Evolutionary conservation across 768 basidiomycete genomes (phyloP).

Genomic region (Boletus pseudopeckii): DNA sequence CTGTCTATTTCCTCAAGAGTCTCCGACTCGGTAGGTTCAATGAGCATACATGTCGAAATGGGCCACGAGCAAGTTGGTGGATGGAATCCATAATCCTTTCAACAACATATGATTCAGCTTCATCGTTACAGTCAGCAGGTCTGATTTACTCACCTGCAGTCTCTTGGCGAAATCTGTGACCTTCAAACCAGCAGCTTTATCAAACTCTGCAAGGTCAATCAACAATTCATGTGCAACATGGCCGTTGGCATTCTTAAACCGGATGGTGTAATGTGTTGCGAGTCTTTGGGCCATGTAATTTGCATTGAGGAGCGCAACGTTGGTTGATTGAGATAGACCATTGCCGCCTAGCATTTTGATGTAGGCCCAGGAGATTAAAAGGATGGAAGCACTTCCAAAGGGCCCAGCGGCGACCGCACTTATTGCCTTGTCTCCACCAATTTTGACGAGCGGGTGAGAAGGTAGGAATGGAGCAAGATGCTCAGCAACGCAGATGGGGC

Average conservation of each 20-base stretch:
- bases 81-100: conserved; percentile 87
- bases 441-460: conserved; percentile 70
- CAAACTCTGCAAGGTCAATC: conserved; percentile 94
- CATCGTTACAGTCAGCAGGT: neutral
- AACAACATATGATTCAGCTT: neutral
- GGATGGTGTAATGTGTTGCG: conserved; percentile 76
- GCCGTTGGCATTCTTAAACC: conserved; percentile 87
- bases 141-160: conserved; percentile 59
- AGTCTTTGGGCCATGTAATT: conserved; percentile 96
- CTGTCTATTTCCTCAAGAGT: conserved; percentile 89
- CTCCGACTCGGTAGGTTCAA: conserved; percentile 97
- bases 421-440: conserved; percentile 69
- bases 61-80: conserved; percentile 99
- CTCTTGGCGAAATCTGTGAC: conserved; percentile 97
- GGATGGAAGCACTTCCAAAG: conserved; percentile 92
- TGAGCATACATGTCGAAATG: conserved; percentile 93
- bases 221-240: conserved; percentile 95
- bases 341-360: conserved; percentile 99
- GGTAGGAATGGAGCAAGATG: conserved; percentile 96
- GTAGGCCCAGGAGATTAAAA: conserved; percentile 97
- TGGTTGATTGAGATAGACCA: conserved; percentile 82
- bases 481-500: conserved; percentile 90
- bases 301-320: conserved; percentile 86
- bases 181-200: conserved; percentile 84
- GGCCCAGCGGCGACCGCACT: conserved; percentile 89